Percentiles rank a stretch among this genome's conserved stretches.
Conservation (phyloP, 2,329 filamentous ascomycete genomes). For the Penicillium paneum region DNA sequence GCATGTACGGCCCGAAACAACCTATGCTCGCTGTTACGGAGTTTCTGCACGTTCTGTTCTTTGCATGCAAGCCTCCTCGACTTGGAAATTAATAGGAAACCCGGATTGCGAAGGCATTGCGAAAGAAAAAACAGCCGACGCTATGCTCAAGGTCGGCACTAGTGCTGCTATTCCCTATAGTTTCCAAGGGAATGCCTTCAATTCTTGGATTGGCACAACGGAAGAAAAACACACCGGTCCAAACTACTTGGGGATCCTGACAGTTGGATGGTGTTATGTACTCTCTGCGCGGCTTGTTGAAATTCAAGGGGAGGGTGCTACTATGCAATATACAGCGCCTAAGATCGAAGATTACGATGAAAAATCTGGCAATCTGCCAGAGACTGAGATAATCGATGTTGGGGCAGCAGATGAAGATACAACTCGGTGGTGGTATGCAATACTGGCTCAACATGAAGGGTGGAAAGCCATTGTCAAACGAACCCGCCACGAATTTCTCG, state of each 20-base stretch:
- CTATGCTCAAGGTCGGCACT: slow-evolving; percentile 7
- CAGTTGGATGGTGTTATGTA: slow-evolving; percentile 16
- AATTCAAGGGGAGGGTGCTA: slow-evolving; percentile 6
- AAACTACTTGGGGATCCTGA: slow-evolving; percentile 13
- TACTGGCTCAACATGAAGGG: slow-evolving; percentile 14
- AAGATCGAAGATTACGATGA: background rate
- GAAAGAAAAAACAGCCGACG: slow-evolving; percentile 1
- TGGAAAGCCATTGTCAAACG: slow-evolving; percentile 14
- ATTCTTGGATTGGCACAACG: slow-evolving; percentile 2
- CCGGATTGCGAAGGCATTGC: slow-evolving; percentile 6
- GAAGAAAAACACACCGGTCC: background rate
- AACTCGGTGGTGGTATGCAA: slow-evolving; percentile 17
- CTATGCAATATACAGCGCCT: slow-evolving; percentile 12
- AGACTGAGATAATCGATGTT: slow-evolving; percentile 8
- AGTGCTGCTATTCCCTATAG: slow-evolving; percentile 3
- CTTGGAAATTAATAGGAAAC: slow-evolving; percentile 6
- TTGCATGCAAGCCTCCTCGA: slow-evolving; percentile 5
- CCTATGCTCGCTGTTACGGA: background rate
- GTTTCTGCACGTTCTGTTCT: background rate
- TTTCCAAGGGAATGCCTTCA: slow-evolving; percentile 4
- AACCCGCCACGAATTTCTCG: background rate
- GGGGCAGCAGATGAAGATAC: slow-evolving; percentile 11
- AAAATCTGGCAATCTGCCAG: background rate
- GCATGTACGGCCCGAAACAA: background rate
- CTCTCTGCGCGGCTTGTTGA: slow-evolving; percentile 17